A percentile compares a stretch with the other conserved stretches of the same genome.
Evolutionary conservation across 805 yeast species (phyloP).

Genomic region (Sporopachydermia lactativora): DNA sequence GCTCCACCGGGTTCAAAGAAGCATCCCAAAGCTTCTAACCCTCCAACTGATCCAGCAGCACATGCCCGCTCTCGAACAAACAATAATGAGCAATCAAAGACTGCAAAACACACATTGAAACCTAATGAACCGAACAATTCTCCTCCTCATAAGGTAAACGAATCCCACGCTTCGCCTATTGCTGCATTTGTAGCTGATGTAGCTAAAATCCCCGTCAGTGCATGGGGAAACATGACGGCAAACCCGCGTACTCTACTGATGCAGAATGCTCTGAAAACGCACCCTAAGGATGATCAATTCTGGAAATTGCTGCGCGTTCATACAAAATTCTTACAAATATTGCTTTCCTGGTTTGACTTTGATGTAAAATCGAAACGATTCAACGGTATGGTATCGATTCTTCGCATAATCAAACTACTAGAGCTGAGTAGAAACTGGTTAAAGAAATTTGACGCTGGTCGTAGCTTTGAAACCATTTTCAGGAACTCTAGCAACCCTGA

Average conservation of each 20-base stretch:
- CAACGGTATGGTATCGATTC: background rate
- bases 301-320: background rate
- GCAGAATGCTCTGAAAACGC: background rate
- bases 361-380: background rate
- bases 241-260: background rate
- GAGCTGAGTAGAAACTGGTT: background rate
- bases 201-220: background rate
- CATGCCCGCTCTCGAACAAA: too few relatives aligned
- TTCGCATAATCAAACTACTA: background rate
- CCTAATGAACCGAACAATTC: too few relatives aligned
- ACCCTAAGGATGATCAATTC: background rate
- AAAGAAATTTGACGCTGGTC: background rate
- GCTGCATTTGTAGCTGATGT: background rate
- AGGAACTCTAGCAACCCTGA: background rate
- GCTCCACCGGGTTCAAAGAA: too few relatives aligned
- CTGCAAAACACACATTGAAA: too few relatives aligned
- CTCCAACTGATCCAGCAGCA: too few relatives aligned
- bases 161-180: too few relatives aligned
- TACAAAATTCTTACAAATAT: background rate
- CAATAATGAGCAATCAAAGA: too few relatives aligned
- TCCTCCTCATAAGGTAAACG: too few relatives aligned
- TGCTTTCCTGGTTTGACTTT: background rate
- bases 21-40: too few relatives aligned
- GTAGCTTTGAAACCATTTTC: background rate
- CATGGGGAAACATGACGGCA: background rate